Percentiles rank a stretch among this genome's conserved stretches.
These are phyloP conservation scores for Paulownia fortunei DNA, from an alignment of 257 asterid species.

Conservation along the genomic window DNA sequence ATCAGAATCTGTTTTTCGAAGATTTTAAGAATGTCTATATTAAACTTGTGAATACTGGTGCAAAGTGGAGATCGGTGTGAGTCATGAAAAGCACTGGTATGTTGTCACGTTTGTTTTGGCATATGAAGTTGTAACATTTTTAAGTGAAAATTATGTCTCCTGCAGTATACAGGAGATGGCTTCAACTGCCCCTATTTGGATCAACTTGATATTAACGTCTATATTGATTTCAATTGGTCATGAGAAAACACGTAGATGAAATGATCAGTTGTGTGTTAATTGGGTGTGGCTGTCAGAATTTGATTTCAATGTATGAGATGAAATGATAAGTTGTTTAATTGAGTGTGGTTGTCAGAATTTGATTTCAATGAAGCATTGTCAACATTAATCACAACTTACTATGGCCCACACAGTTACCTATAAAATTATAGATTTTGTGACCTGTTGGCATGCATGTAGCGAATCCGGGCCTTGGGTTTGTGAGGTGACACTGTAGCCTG, in stretches of 20 bases:
- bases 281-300: too few species aligned
- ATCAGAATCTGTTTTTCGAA: slow-evolving; percentile 72
- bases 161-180: neutral
- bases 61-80: slow-evolving; percentile 64
- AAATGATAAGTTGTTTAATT: too few species aligned
- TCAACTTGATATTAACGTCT: neutral
- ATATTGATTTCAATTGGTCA: neutral
- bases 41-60: slow-evolving; percentile 85
- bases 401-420: too few species aligned
- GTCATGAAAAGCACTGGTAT: slow-evolving; percentile 17
- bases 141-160: neutral
- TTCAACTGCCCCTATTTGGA: neutral
- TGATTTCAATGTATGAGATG: too few species aligned
- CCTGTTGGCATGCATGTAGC: neutral
- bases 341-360: neutral
- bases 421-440: too few species aligned
- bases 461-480: too few species aligned
- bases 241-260: too few species aligned
- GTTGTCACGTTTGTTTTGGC: neutral
- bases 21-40: slow-evolving; percentile 77
- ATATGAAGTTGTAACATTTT: neutral
- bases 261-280: too few species aligned
- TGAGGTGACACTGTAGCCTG: too few species aligned
- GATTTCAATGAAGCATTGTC: neutral
- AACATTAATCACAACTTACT: neutral